Conservation (phyloP, 1,284 basidiomycete genomes). For the Apiotrichum porosum region DNA sequence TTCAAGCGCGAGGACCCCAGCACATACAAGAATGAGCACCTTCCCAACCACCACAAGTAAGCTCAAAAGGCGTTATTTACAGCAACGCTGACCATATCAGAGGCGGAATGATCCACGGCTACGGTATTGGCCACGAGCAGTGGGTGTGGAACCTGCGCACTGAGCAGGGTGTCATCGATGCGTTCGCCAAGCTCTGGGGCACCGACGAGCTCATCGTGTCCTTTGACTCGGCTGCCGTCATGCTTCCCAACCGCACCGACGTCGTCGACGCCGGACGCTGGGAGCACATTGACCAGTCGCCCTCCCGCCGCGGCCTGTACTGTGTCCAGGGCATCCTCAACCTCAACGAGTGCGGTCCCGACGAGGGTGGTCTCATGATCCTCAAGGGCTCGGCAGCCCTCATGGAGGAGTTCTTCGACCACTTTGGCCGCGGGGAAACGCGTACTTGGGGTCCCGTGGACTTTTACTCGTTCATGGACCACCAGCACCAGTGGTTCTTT, state of each 20-base stretch:
- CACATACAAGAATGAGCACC: slow-evolving; percentile 26
- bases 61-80: too few species aligned
- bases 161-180: slow-evolving; percentile 40
- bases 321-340: slow-evolving; percentile 50
- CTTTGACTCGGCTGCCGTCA: slow-evolving; percentile 21
- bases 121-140: slow-evolving; percentile 45
- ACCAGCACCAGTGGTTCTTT: slow-evolving; percentile 33
- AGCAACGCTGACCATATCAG: slow-evolving; percentile 11
- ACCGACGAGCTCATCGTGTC: slow-evolving; percentile 48
- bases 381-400: slow-evolving; percentile 42
- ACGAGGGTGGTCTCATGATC: slow-evolving; percentile 50
- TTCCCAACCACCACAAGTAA: slow-evolving; percentile 27
- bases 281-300: slow-evolving; percentile 44
- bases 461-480: slow-evolving; percentile 18
- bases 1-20: slow-evolving; percentile 29
- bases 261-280: slow-evolving; percentile 35
- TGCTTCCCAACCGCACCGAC: slow-evolving; percentile 21
- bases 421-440: slow-evolving; percentile 9
- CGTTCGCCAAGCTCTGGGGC: slow-evolving; percentile 46
- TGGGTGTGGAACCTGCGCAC: slow-evolving; percentile 47
- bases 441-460: slow-evolving; percentile 20
- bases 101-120: slow-evolving; percentile 32
- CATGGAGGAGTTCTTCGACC: slow-evolving; percentile 43
- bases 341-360: slow-evolving; percentile 44
- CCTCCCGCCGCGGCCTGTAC: slow-evolving; percentile 40